These are phyloP conservation scores for Microthlaspi erraticum DNA, from an alignment of 345 rosid genomes.

Conservation along the genomic window DNA sequence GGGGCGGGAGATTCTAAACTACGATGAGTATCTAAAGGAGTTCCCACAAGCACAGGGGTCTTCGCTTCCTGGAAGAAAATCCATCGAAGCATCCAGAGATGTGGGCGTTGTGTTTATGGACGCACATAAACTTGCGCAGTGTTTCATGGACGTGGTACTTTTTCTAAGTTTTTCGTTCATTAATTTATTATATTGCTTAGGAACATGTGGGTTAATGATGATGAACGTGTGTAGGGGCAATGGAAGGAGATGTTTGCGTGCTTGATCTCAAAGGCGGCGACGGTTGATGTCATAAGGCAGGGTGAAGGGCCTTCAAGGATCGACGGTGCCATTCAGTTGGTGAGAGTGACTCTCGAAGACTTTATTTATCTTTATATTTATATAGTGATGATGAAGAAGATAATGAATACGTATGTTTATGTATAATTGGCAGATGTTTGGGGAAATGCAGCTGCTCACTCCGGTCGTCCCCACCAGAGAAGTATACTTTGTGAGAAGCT, in stretches of 20 bases:
- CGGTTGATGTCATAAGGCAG: constrained; percentile 71
- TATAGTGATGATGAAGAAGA: not conserved
- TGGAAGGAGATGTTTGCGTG: constrained; percentile 99
- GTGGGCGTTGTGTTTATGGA: constrained; percentile 78
- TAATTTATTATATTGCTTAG: too few species aligned
- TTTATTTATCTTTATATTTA: not conserved
- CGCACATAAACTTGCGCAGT: constrained; percentile 74
- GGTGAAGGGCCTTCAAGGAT: constrained; percentile 78
- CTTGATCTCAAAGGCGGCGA: constrained; percentile 85
- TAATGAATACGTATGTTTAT: not conserved
- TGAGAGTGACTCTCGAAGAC: constrained; percentile 43
- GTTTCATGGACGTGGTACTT: constrained; percentile 90
- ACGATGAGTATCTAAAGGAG: constrained; percentile 84
- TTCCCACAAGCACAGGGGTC: constrained; percentile 57
- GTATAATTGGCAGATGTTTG: constrained; percentile 92
- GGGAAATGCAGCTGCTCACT: constrained; percentile 93
- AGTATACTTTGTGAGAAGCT: constrained; percentile 81
- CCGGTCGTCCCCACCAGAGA: constrained; percentile 94
- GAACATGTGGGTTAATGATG: too few species aligned
- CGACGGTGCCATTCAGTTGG: constrained; percentile 85
- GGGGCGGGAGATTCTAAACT: constrained; percentile 91
- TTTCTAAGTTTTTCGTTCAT: not conserved
- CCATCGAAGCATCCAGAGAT: constrained; percentile 92
- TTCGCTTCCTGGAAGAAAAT: constrained; percentile 54
- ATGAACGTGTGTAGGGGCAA: constrained; percentile 58